Base-by-base conservation (phyloP, 2,329 filamentous ascomycete species). In the Teratosphaeriaceae sp. region DNA sequence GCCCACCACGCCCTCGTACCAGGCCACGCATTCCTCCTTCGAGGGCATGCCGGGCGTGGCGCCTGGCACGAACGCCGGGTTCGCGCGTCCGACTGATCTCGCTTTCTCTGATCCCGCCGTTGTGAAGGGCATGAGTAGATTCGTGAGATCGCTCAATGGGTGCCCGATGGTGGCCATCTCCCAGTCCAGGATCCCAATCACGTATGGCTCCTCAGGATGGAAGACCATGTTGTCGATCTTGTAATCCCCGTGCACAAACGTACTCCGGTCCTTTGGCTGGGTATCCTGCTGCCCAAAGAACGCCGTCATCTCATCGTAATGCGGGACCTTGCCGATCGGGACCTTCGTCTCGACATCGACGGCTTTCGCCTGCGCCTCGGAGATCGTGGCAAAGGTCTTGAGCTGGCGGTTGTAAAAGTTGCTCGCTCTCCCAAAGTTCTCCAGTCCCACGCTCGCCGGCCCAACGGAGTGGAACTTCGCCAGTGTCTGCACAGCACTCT, bases 151-250 rank as follows among this genome's bases (percentile, higher is more conserved):
- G 5, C 85, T 90, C 16, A 97, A 76, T 1, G 92, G 92, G 64
- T 98, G 90, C n/a, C 92, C 92, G 42, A 96, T 82, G 0, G 92
- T 97, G 26, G 88, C 89, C 88, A 98, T 95, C 70, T 97, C 92
- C 90, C 90, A 97, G 68, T 98, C 92, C 5, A 97, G 69, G 43
- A 97, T 88, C 3, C 90, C 92, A 65, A 97, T 89, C 12, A 97
- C 89, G 41, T 82, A 74, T 5, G 89, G 80, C 63, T 90, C 84
- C 0, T 85, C 89, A 67, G 85, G 85, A 70, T 96, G 87, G 64
- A 94, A 98, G 35, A 72, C 69, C 22, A 73, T 59, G 43, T 73
- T 74, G 51, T 73, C 71, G 42, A 74, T 94, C 72, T 97, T 98
- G 72, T 90, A 98, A 65, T 98, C 92, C 24, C 92, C 92, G 60